Evolutionary conservation across 345 rosid genomes (phyloP).

Genomic region (Draba incana): DNA sequence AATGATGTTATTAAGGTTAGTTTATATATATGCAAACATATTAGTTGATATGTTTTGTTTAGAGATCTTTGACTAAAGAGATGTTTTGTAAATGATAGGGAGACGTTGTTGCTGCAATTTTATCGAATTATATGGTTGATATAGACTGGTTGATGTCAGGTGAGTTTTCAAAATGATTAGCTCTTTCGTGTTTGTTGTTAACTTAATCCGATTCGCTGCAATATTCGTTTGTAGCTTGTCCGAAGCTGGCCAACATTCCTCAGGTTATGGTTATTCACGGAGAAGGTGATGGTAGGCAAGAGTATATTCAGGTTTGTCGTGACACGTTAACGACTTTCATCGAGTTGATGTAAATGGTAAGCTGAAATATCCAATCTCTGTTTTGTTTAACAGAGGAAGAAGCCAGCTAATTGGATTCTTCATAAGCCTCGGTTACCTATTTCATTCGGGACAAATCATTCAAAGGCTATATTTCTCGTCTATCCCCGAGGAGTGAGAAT

Average conservation of each 20-base stretch:
- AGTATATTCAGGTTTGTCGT: conserved; percentile 73
- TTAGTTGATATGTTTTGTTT: background rate
- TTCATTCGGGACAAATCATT: conserved; percentile 91
- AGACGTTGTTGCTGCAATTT: conserved; percentile 65
- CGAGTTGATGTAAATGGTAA: conserved; percentile 3
- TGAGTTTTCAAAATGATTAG: background rate
- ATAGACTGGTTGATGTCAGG: conserved; percentile 72
- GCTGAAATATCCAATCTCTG: conserved; percentile 16
- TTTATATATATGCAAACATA: conserved; percentile 11
- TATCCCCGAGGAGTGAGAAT: conserved; percentile 82
- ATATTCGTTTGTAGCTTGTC: conserved; percentile 64
- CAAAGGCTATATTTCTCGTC: conserved; percentile 89
- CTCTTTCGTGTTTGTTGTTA: background rate
- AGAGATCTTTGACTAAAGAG: background rate
- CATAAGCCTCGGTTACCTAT: conserved; percentile 93
- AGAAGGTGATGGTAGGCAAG: conserved; percentile 78
- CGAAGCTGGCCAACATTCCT: conserved; percentile 65
- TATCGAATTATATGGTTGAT: conserved; percentile 97
- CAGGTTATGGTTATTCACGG: conserved; percentile 88
- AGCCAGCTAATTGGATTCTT: conserved; percentile 79
- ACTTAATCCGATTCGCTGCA: conserved; percentile 9
- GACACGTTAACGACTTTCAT: background rate
- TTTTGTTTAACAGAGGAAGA: conserved; percentile 58
- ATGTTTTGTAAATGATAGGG: conserved; percentile 52
- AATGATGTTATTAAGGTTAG: conserved; percentile 74